These are phyloP conservation scores for Claviceps humidiphila DNA, from an alignment of 2,329 filamentous ascomycete species.

Conservation along the genomic window DNA sequence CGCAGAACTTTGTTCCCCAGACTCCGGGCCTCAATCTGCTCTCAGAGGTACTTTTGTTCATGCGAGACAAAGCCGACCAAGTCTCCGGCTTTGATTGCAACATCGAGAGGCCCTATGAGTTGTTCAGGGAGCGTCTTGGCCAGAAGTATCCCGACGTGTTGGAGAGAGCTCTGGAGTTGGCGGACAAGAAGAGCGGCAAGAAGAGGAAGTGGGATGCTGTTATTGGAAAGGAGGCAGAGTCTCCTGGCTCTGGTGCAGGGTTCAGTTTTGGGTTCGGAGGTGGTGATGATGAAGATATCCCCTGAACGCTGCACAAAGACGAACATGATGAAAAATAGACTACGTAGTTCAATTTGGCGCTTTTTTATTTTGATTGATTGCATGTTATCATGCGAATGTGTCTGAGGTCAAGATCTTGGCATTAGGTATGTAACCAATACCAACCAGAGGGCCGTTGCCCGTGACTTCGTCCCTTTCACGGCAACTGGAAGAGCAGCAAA, in stretches of 20 bases:
- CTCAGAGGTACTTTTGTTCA: constrained; percentile 61
- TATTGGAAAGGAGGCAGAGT: constrained; percentile 31
- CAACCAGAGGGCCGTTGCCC: not conserved
- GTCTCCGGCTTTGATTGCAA: constrained; percentile 72
- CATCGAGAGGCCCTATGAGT: constrained; percentile 56
- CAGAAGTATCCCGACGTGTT: constrained; percentile 53
- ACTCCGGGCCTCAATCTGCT: constrained; percentile 44
- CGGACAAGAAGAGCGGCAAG: constrained; percentile 50
- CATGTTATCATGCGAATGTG: no score
- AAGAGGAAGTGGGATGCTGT: constrained; percentile 82
- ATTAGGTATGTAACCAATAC: not conserved
- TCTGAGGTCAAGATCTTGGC: not conserved
- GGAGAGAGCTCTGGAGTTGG: constrained; percentile 47
- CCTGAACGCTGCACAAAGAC: constrained; percentile 12
- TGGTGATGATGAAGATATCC: constrained; percentile 31
- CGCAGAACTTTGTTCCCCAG: constrained; percentile 84
- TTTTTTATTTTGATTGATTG: not conserved
- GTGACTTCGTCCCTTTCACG: not conserved
- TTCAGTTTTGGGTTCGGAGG: constrained; percentile 44
- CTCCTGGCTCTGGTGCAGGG: constrained; percentile 18
- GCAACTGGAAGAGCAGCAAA: not conserved
- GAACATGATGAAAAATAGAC: not conserved
- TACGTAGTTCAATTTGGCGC: no score
- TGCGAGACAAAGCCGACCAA: constrained; percentile 71
- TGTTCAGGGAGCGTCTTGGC: constrained; percentile 59